Evolutionary conservation across 352 stramenopile species (phyloP).

Genomic region (Phytophthora chlamydospora): DNA sequence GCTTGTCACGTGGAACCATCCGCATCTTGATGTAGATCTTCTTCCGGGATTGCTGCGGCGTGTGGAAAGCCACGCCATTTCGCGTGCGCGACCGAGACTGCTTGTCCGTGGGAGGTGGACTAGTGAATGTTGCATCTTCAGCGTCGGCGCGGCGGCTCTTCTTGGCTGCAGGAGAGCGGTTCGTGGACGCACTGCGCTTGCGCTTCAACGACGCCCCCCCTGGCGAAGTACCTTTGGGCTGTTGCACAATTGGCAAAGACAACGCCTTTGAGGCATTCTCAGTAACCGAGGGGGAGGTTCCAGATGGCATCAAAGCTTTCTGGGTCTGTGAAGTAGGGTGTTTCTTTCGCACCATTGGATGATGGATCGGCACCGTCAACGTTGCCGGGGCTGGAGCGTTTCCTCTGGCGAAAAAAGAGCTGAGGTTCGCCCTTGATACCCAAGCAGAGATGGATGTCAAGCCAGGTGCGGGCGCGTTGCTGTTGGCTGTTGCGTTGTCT

Average conservation of each 20-base stretch:
- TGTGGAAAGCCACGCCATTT: conserved; percentile 46
- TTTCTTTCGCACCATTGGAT: conserved; percentile 72
- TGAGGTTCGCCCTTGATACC: conserved; percentile 44
- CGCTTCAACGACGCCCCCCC: conserved; percentile 28
- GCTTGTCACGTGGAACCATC: conserved; percentile 74
- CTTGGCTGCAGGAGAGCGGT: conserved; percentile 28
- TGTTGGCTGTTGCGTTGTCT: conserved; percentile 23
- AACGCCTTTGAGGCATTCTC: conserved; percentile 30
- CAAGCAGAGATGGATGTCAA: conserved; percentile 46
- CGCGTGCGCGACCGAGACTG: conserved; percentile 17
- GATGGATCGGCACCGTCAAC: conserved; percentile 42
- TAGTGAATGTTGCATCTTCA: conserved; percentile 39
- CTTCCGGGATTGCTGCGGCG: conserved; percentile 62
- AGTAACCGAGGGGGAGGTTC: conserved; percentile 13
- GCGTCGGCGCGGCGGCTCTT: conserved; percentile 18
- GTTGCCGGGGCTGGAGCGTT: conserved; percentile 3
- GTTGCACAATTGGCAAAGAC: conserved; percentile 27
- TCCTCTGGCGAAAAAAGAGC: conserved; percentile 31
- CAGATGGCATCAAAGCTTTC: conserved; percentile 12
- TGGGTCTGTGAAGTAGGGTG: conserved; percentile 22
- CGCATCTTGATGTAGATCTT: conserved; percentile 88
- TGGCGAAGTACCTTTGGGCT: conserved; percentile 19
- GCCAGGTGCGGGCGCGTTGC: conserved; percentile 10
- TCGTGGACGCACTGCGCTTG: conserved; percentile 32
- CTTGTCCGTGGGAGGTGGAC: conserved; percentile 36